Evolutionary conservation across 106 monocot genomes (phyloP).

Genomic region (Platanthera zijinensis): DNA sequence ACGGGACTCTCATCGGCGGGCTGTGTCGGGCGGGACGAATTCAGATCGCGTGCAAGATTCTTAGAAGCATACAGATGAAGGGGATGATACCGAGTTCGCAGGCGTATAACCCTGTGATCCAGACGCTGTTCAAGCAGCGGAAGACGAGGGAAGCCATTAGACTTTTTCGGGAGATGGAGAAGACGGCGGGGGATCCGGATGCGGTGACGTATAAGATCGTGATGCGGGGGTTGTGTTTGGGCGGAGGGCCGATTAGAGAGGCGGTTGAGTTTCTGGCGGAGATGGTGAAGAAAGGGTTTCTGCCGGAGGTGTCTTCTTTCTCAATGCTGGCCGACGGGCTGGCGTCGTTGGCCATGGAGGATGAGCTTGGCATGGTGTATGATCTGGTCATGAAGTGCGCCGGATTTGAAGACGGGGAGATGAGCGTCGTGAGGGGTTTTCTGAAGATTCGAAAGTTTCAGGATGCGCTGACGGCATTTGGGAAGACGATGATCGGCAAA

Average conservation of each 20-base stretch:
- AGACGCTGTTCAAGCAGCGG: conserved; percentile 72
- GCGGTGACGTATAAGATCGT: conserved; percentile 77
- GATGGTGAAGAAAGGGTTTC: conserved; percentile 55
- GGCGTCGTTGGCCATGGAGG: conserved; percentile 72
- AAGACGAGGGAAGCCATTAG: conserved; percentile 64
- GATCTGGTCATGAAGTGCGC: conserved; percentile 63
- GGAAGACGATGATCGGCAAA: conserved; percentile 27
- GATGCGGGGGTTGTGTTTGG: conserved; percentile 65
- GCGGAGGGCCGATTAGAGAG: conserved; percentile 78
- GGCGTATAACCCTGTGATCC: conserved; percentile 87
- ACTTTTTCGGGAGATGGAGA: conserved; percentile 84
- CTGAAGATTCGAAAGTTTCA: conserved; percentile 66
- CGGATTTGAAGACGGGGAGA: conserved; percentile 35
- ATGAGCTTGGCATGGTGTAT: conserved; percentile 38
- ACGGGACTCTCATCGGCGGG: conserved; percentile 51
- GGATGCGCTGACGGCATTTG: conserved; percentile 55
- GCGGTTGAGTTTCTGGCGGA: conserved; percentile 84
- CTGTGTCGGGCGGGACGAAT: conserved; percentile 54
- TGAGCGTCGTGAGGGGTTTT: conserved; percentile 57
- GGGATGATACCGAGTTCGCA: conserved; percentile 73
- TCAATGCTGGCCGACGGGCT: conserved; percentile 83
- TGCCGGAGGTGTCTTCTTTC: conserved; percentile 69
- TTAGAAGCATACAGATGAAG: conserved; percentile 67
- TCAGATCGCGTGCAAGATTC: conserved; percentile 51
- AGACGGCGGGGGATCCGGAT: conserved; percentile 63